Evolutionary conservation across 768 basidiomycete genomes (phyloP).

Genomic region (Mycena albidolilacea): DNA sequence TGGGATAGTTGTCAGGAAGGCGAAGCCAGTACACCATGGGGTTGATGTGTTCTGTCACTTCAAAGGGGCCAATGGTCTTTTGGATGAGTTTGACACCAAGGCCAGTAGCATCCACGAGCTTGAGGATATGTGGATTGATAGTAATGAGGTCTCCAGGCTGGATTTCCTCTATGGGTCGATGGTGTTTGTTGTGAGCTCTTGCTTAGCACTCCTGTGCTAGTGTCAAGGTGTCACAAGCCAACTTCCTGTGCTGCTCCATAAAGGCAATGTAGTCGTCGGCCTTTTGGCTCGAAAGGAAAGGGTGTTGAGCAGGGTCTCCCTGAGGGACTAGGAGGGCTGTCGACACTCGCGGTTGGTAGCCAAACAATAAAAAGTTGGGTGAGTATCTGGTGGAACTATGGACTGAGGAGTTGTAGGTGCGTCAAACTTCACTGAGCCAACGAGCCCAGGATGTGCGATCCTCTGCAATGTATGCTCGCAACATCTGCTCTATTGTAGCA

Average conservation of each 20-base stretch:
- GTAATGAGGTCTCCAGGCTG: too few relatives aligned
- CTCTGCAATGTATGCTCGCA: conserved; percentile 45
- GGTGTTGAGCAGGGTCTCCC: conserved; percentile 3
- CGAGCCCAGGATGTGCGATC: conserved; percentile 45
- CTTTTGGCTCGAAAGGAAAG: conserved; percentile 22
- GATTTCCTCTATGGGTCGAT: too few relatives aligned
- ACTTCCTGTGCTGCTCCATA: conserved; percentile 10
- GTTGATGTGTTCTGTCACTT: too few relatives aligned
- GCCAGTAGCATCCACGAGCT: too few relatives aligned
- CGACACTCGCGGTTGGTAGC: conserved; percentile 43
- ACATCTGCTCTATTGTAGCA: conserved; percentile 46
- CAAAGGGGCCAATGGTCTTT: neutral
- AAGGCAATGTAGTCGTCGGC: conserved; percentile 7
- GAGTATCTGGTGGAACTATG: conserved; percentile 45
- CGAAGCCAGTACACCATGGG: too few relatives aligned
- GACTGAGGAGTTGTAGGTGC: conserved; percentile 49
- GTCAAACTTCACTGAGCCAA: conserved; percentile 43
- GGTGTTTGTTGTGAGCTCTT: neutral
- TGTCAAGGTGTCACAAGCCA: neutral
- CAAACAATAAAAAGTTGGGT: conserved; percentile 48
- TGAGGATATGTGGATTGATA: too few relatives aligned
- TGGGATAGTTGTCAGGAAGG: too few relatives aligned
- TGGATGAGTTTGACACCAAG: neutral
- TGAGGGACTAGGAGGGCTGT: conserved; percentile 15
- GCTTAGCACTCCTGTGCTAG: neutral